Percentiles rank a stretch among this genome's conserved stretches.
Evolutionary conservation across 169 alveolate genomes (phyloP).

Genomic region (Cryptosporidium parvum): DNA sequence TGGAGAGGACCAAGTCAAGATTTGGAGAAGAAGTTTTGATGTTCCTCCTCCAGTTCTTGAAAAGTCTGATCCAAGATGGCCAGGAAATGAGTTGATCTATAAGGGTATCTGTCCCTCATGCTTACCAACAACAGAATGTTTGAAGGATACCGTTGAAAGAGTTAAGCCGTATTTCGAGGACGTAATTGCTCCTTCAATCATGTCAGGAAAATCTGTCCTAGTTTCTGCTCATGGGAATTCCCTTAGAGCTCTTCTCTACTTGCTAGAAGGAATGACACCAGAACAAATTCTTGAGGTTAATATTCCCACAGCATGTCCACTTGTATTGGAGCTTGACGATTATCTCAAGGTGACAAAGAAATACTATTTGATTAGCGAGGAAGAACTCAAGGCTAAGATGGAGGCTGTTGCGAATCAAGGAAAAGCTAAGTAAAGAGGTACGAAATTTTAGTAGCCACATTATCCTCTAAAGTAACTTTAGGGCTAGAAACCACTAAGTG

Average conservation of each 20-base stretch:
- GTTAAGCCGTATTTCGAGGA: conserved; percentile 96
- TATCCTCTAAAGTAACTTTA: neutral
- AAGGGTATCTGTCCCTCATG: conserved; percentile 88
- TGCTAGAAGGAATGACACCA: conserved; percentile 92
- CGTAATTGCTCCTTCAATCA: conserved; percentile 91
- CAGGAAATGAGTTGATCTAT: conserved; percentile 90
- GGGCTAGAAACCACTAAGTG: neutral
- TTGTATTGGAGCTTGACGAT: conserved; percentile 94
- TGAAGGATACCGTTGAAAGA: conserved; percentile 94
- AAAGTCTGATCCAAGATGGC: conserved; percentile 89
- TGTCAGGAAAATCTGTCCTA: conserved; percentile 92
- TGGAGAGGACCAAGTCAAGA: conserved; percentile 95
- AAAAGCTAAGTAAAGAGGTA: conserved; percentile 86
- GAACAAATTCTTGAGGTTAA: conserved; percentile 93
- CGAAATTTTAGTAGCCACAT: neutral
- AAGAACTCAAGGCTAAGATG: conserved; percentile 89
- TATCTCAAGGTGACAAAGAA: conserved; percentile 89
- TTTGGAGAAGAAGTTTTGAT: conserved; percentile 97
- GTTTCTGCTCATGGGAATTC: conserved; percentile 99
- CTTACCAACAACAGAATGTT: conserved; percentile 96
- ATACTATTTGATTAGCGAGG: conserved; percentile 93
- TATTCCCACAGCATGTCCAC: conserved; percentile 98
- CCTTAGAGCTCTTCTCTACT: conserved; percentile 95
- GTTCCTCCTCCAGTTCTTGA: conserved; percentile 98
- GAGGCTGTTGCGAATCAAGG: conserved; percentile 95